phyloP scores from a whole-genome alignment of 495 filamentous ascomycete genomes.

The Podospora fimiseda region DNA sequence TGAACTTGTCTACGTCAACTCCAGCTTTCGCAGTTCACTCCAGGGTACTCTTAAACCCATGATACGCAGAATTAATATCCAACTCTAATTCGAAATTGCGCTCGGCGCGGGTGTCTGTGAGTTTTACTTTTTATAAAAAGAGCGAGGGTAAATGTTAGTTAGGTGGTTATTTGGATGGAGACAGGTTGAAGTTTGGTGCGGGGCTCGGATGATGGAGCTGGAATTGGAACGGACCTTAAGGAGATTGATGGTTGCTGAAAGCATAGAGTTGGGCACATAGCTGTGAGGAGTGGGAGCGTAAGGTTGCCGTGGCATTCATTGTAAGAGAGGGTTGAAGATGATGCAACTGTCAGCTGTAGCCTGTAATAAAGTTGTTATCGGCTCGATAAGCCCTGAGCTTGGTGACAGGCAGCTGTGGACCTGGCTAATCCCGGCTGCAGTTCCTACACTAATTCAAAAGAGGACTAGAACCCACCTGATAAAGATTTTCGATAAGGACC shows the following conservation, averaged over 20 bases:
- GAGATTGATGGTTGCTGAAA: constrained; percentile 83
- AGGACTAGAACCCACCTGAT: constrained; percentile 13
- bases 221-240: constrained; percentile 57
- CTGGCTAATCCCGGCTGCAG: neutral
- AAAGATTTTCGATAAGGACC: constrained; percentile 17
- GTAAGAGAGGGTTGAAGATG: neutral
- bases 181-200: constrained; percentile 5
- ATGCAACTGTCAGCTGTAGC: neutral
- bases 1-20: neutral
- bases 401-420: neutral
- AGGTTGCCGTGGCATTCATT: constrained; percentile 40
- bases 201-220: constrained; percentile 17
- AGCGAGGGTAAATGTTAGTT: neutral
- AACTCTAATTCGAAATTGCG: constrained; percentile 85
- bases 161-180: neutral
- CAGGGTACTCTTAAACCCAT: constrained; percentile 70
- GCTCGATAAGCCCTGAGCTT: constrained; percentile 3
- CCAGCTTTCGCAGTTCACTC: constrained; percentile 14
- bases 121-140: constrained; percentile 72
- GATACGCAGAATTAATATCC: constrained; percentile 85
- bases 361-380: constrained; percentile 5
- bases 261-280: constrained; percentile 71
- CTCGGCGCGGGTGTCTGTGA: constrained; percentile 75
- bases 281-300: constrained; percentile 91
- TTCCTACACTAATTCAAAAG: neutral